Base-by-base conservation (phyloP, 1,284 basidiomycete genomes). In the Cutaneotrichosporon sp. region DNA sequence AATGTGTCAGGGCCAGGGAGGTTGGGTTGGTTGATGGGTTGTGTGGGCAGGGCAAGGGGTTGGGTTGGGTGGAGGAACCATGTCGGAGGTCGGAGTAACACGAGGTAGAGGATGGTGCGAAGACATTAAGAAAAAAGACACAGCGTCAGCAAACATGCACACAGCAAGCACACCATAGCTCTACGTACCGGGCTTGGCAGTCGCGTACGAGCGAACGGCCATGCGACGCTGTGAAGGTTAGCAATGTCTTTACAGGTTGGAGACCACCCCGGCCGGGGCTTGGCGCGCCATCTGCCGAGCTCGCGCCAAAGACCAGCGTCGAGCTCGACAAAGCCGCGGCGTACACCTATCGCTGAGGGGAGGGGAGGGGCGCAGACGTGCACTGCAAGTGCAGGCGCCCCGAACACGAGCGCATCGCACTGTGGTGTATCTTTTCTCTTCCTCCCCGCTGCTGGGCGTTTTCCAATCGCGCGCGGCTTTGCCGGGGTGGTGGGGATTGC, bases 101-200 rank as follows among this genome's bases (percentile, higher is more conserved):
- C 10, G 47, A 30, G 34, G n/a, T 51, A 38, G 61, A 40, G 55
- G 56, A 62, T 26, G 56, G 55, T 22, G 30, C 22, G 30, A 32
- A 40, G 16, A 51, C 16, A 51, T 31, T 30, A 32, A 5, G 5
- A 49, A 14, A 46, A 63, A 53, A 63, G 47, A 53, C 22, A 55
- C 52, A 69, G 55, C 62, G 52, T 61, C 60, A 61, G 60, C 60
- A 38, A 40, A 49, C 21, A 16, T 40, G 30, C 14, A 36, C 18
- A 36, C 18, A 36, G 18, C 32, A 32, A 30, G n/a, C 58, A 36
- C 53, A 11, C 16, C 26, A 31, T 11, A 9, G 56, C 9, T 56
- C 10, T 18, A 86, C 90, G 72, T 76, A 96, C 93, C 91, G 82
- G 96, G 89, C 86, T 99, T 99, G 80, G 94, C 93, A 75, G 96